These are phyloP conservation scores for Echeveria elegans DNA, from an alignment of 164 flowering plant species.

Conservation along the genomic window DNA sequence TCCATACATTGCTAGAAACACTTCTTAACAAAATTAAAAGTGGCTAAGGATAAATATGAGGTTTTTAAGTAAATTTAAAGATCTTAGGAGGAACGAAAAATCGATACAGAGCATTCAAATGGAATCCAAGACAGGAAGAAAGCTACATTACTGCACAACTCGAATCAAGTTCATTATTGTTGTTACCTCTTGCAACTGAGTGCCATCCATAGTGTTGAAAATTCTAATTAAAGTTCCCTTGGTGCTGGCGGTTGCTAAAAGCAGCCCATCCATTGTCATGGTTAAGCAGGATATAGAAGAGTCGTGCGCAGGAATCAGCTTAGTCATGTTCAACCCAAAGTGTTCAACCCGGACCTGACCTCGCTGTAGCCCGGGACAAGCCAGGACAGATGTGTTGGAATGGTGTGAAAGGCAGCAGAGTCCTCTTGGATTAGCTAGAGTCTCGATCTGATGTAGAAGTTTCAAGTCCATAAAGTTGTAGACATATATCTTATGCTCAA, in stretches of 20 bases:
- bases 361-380: constrained; percentile 36
- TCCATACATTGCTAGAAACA: neutral
- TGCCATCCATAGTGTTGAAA: constrained; percentile 46
- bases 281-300: constrained; percentile 35
- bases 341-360: constrained; percentile 44
- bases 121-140: neutral
- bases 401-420: constrained; percentile 42
- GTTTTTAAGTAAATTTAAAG: neutral
- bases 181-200: constrained; percentile 44
- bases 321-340: constrained; percentile 31
- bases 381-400: constrained; percentile 30
- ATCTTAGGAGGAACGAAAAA: neutral
- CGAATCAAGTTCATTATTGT: neutral
- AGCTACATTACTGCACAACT: neutral
- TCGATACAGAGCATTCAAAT: too few relatives aligned
- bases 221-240: constrained; percentile 48
- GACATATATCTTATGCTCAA: constrained; percentile 46
- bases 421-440: constrained; percentile 44
- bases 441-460: constrained; percentile 49
- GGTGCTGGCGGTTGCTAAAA: constrained; percentile 46
- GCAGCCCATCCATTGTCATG: constrained; percentile 40
- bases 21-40: neutral
- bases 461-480: constrained; percentile 38
- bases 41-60: neutral
- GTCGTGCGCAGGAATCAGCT: constrained; percentile 39